Base-by-base conservation (phyloP, 1,139 yeast species). In the Sugiyamaella pinicola region DNA sequence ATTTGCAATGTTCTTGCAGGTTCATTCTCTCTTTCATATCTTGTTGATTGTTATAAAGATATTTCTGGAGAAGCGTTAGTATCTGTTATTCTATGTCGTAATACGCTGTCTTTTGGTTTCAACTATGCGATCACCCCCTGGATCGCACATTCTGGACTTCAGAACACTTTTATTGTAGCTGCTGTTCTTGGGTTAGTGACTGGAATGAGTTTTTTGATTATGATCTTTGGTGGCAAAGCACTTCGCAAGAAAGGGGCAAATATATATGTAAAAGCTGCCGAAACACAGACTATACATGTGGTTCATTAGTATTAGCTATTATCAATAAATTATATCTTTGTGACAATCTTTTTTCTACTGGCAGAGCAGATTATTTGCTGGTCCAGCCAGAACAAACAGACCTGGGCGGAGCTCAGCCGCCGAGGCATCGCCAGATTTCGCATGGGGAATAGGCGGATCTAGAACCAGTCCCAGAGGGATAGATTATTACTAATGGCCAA, bases 51-150 rank as follows among this genome's bases (percentile, higher is more conserved):
- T 58, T 82, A 81, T 63, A 79, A 77, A 35, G 72, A 72, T 43
- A 70, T 82, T 68, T 78, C 81, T n/a, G 76, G 80, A 51, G 81
- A 79, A 55, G 75, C 78, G 10, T 71, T 82, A 62, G 83, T 79
- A 12, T 69, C 77, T 34, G 61, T 67, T 43, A 68, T 69, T 47
- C 51, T 70, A 28, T 60, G 67, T 49, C 59, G 67, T 29, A 64
- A 65, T 47, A 75, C 58, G 68, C 46, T 78, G 72, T 76, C 79
- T 22, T 78, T 78, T 61, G 81, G 74, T 1, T 70, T 76, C 65
- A 74, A 74, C 52, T 78, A 78, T 53, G 81, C 78, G 37, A 71
- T 78, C 56, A 77, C 81, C 1, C 77, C 79, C 17, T 78, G 80
- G 76, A 69, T 77, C 34, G 61, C 57, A 13, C 73, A 73, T 58